phyloP scores from a whole-genome alignment of 352 stramenopile genomes.

The Saprolegnia parasitica region DNA sequence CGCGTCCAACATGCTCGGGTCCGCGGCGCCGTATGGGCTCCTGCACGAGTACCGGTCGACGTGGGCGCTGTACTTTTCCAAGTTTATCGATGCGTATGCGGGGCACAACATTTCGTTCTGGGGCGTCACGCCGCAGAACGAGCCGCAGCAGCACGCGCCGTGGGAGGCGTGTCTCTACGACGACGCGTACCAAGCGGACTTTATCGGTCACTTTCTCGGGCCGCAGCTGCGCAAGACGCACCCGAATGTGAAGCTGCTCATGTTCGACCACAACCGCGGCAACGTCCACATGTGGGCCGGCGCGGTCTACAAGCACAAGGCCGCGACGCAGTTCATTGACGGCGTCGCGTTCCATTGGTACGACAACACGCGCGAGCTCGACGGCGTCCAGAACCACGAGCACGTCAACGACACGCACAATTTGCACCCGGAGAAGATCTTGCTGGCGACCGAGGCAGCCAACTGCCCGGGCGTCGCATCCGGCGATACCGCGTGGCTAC shows the following conservation, averaged over 20 bases:
- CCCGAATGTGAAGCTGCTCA: constrained; percentile 43
- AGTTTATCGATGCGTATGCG: constrained; percentile 50
- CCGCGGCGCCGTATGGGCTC: constrained; percentile 32
- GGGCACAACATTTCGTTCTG: constrained; percentile 37
- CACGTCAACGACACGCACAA: constrained; percentile 69
- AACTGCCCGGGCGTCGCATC: constrained; percentile 42
- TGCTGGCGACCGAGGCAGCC: constrained; percentile 58
- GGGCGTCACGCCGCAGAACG: constrained; percentile 53
- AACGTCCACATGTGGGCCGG: constrained; percentile 33
- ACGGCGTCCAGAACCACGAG: constrained; percentile 68
- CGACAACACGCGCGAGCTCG: constrained; percentile 50
- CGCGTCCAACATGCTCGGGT: constrained; percentile 29
- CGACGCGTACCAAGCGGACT: constrained; percentile 30
- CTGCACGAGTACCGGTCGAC: constrained; percentile 32
- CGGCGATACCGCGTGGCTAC: constrained; percentile 63
- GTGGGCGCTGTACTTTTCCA: constrained; percentile 44
- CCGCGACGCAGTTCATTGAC: constrained; percentile 38
- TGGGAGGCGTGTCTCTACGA: constrained; percentile 34
- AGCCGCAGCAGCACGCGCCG: constrained; percentile 36
- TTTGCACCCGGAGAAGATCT: constrained; percentile 52
- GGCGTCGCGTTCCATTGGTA: constrained; percentile 61
- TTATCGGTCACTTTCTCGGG: constrained; percentile 42
- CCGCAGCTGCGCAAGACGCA: constrained; percentile 39
- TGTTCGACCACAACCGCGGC: constrained; percentile 58
- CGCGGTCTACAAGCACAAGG: constrained; percentile 25